A percentile compares a stretch with the other conserved stretches of the same genome.
Conservation (phyloP, 2,329 filamentous ascomycete species). For the Ceratocystis ficicola region DNA sequence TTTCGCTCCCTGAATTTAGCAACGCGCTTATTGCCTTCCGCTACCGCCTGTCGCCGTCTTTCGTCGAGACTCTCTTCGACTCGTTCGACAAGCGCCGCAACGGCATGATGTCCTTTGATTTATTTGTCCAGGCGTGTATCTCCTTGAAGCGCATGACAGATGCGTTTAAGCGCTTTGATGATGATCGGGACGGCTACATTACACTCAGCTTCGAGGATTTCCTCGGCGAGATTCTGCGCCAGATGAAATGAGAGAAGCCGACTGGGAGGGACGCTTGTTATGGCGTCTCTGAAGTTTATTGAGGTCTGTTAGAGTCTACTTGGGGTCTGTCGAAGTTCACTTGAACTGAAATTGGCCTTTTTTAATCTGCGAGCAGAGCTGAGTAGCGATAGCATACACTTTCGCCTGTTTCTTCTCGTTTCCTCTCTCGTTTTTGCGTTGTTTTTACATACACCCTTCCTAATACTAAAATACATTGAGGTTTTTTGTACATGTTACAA, state of each 20-base stretch:
- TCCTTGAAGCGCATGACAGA: conserved; percentile 97
- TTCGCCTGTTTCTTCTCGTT: not conserved
- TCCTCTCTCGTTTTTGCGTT: not conserved
- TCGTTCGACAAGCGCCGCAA: conserved; percentile 71
- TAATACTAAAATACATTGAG: not conserved
- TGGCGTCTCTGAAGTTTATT: too few species aligned
- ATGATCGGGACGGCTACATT: conserved; percentile 88
- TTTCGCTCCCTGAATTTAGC: conserved; percentile 73
- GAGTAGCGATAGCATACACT: too few species aligned
- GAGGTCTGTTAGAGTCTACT: not conserved
- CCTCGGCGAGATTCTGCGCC: conserved; percentile 54
- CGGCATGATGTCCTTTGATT: conserved; percentile 75
- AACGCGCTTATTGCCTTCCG: conserved; percentile 88
- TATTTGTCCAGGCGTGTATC: conserved; percentile 97
- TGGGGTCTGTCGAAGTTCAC: not conserved
- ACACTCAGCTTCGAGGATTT: conserved; percentile 75
- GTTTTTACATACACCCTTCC: not conserved
- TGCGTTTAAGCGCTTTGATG: conserved; percentile 97
- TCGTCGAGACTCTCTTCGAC: conserved; percentile 72
- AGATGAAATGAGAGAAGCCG: conserved; percentile 37
- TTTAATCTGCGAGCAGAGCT: not conserved
- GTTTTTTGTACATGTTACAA: too few species aligned
- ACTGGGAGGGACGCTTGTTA: not conserved
- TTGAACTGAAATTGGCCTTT: not conserved
- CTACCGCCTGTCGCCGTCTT: conserved; percentile 73